Evolutionary conservation across 2,329 filamentous ascomycete species (phyloP).

Genomic region (Sporothrix mexicana): DNA sequence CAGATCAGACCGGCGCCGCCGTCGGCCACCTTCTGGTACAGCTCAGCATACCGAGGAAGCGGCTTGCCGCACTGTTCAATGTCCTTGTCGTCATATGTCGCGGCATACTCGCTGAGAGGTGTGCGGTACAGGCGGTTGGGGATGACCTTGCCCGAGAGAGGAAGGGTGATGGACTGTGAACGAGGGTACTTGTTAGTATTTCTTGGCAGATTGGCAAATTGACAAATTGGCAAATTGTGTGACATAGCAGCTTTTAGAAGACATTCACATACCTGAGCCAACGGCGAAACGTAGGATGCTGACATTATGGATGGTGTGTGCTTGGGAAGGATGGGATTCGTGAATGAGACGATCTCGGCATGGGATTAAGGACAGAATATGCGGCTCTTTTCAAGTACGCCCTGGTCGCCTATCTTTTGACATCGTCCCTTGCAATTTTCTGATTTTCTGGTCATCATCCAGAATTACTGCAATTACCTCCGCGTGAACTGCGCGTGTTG

Average conservation of each 20-base stretch:
- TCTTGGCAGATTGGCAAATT: not conserved
- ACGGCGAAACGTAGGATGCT: slow-evolving; percentile 13
- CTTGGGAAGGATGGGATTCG: not conserved
- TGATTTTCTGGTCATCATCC: not conserved
- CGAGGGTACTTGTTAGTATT: no score
- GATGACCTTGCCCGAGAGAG: slow-evolving; percentile 18
- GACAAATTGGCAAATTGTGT: not conserved
- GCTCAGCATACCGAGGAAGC: slow-evolving; percentile 16
- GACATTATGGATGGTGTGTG: not conserved
- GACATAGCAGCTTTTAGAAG: not conserved
- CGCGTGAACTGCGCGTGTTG: not conserved
- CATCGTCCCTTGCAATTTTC: no score
- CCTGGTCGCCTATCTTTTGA: not conserved
- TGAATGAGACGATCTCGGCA: not conserved
- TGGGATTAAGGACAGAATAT: not conserved
- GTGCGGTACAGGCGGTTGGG: slow-evolving; percentile 21
- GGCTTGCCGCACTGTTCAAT: slow-evolving; percentile 14
- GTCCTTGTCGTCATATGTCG: slow-evolving; percentile 20
- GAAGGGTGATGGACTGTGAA: slow-evolving; percentile 7
- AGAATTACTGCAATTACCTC: not conserved
- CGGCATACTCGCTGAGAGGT: slow-evolving; percentile 19
- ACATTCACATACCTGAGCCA: slow-evolving; percentile 17
- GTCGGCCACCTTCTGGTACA: slow-evolving; percentile 15
- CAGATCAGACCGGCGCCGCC: slow-evolving; percentile 18
- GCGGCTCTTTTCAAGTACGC: not conserved